Conservation (phyloP, 1,284 basidiomycete genomes). For the Mycosarcoma maydis region DNA sequence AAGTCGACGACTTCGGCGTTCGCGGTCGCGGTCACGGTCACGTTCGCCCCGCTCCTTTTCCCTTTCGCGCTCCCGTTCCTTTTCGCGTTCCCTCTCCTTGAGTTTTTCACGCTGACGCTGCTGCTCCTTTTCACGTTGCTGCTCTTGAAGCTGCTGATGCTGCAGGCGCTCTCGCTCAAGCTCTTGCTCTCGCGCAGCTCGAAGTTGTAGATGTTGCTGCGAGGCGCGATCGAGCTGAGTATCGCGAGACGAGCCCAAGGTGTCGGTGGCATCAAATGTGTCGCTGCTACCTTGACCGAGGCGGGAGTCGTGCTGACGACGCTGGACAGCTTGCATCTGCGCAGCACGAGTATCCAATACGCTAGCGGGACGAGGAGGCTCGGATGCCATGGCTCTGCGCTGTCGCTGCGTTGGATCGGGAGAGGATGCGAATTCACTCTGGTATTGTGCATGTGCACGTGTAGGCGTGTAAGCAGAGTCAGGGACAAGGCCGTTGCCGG, state of each 20-base stretch:
- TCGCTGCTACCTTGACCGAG: conserved; percentile 37
- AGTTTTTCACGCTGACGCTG: conserved; percentile 20
- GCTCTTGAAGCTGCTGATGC: conserved; percentile 15
- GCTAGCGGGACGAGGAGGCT: conserved; percentile 49
- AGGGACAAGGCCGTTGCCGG: conserved; percentile 24
- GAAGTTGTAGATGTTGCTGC: conserved; percentile 32
- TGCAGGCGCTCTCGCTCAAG: conserved; percentile 24
- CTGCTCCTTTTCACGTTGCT: conserved; percentile 23
- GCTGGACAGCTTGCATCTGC: conserved; percentile 33
- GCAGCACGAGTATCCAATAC: conserved; percentile 47
- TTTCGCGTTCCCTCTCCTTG: conserved; percentile 33
- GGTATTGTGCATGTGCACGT: conserved; percentile 22
- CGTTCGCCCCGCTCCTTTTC: conserved; percentile 41
- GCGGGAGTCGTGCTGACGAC: conserved; percentile 33
- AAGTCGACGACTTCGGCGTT: conserved; percentile 54
- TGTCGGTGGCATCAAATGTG: conserved; percentile 34
- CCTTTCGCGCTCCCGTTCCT: conserved; percentile 36
- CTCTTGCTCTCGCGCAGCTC: conserved; percentile 25
- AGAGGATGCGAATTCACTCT: conserved; percentile 27
- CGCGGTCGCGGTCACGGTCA: conserved; percentile 37
- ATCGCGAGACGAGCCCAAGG: conserved; percentile 35
- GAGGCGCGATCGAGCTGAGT: conserved; percentile 37
- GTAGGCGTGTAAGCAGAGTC: conserved; percentile 22
- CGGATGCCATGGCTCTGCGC: conserved; percentile 35
- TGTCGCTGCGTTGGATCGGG: conserved; percentile 27